Base-by-base conservation (phyloP, 805 yeast genomes). In the Schizosaccharomyces japonicus region DNA sequence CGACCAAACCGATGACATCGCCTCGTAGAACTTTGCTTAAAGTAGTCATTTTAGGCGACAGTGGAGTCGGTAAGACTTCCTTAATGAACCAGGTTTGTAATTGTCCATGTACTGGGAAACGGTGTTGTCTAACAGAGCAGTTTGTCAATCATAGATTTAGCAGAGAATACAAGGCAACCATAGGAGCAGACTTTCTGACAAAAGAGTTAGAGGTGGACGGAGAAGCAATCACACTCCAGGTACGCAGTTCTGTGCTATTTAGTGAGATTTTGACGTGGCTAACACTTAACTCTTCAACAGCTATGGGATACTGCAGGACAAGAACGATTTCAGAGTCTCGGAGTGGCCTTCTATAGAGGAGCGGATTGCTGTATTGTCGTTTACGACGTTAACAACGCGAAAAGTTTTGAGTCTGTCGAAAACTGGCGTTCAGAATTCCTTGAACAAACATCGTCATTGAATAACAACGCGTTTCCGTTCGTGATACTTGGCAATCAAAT, bases 281-380 rank as follows among this genome's bases (percentile, higher is more conserved):
- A n/a, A n/a, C n/a, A n/a, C n/a, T n/a, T n/a, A n/a, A 5, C 47
- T 28, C 25, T 8, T 39, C 2, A 17, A 34, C 28, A 53, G 57
- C 79, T 90, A 49, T 87, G 98, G 98, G 98, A 87, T 60, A 87
- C 98, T 40, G 96, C 96, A 5, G 98, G 98, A 32, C 98, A 87
- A 66, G 98, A 87, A 64, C 71, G 98, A 57, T 87, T 87, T 69
- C 96, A 90, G 64, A 78, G 92, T 50, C 68, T 87, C 52, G 96
- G 96, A 13, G 95, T 87, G 44, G 96, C 96, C 0, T 87, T 87
- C 61, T 87, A 90, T 63, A 70, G 98, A 57, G 96, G 96, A 32
- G 94, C 96, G 1, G 96, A 90, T 63, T 90, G 96, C 63, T 90
- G 96, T 65, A 95, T 87, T 7, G 69, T 87, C 50, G 93, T 90